phyloP scores from a whole-genome alignment of 2,329 filamentous ascomycete species.

The Cladorrhinum sp. region DNA sequence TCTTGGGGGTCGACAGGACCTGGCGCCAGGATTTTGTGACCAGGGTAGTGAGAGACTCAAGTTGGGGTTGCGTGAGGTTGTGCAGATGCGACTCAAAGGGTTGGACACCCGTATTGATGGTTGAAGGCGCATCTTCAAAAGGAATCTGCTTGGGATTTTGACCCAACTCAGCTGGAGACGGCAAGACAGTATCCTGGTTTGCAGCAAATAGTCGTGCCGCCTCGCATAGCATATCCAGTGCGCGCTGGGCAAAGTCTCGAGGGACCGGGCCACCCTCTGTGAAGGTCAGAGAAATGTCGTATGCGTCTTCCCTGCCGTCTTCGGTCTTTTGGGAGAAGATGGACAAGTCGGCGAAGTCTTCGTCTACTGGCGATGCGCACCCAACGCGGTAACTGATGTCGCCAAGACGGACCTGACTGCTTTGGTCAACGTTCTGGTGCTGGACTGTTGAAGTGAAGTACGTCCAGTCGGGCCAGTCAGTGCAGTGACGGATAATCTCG shows the following conservation, averaged over 20 bases:
- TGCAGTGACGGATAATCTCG: slow-evolving; percentile 28
- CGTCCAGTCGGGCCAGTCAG: slow-evolving; percentile 24
- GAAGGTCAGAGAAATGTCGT: slow-evolving; percentile 26
- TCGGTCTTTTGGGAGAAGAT: slow-evolving; percentile 19
- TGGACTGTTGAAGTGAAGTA: slow-evolving; percentile 26
- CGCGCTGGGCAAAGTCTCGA: slow-evolving; percentile 20
- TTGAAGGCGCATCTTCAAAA: slow-evolving; percentile 1
- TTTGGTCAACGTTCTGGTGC: slow-evolving; percentile 25
- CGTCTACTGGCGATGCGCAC: slow-evolving; percentile 20
- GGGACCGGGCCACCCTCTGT: slow-evolving; percentile 20
- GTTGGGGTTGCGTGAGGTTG: slow-evolving; percentile 10
- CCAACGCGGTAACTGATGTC: slow-evolving; percentile 22
- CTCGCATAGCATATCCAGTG: slow-evolving; percentile 22
- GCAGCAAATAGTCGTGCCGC: slow-evolving; percentile 20
- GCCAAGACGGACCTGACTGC: slow-evolving; percentile 17
- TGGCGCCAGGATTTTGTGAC: slow-evolving; percentile 21
- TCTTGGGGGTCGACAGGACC: slow-evolving; percentile 9
- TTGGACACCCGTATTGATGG: neutral
- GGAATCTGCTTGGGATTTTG: slow-evolving; percentile 9
- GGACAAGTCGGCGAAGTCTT: slow-evolving; percentile 25
- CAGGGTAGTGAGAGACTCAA: neutral
- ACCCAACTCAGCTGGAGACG: slow-evolving; percentile 8
- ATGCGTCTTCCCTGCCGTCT: slow-evolving; percentile 7
- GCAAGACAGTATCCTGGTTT: slow-evolving; percentile 11
- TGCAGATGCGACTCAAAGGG: slow-evolving; percentile 3